phyloP scores from a whole-genome alignment of 2,329 filamentous ascomycete species.

The Stemphylium vesicarium region DNA sequence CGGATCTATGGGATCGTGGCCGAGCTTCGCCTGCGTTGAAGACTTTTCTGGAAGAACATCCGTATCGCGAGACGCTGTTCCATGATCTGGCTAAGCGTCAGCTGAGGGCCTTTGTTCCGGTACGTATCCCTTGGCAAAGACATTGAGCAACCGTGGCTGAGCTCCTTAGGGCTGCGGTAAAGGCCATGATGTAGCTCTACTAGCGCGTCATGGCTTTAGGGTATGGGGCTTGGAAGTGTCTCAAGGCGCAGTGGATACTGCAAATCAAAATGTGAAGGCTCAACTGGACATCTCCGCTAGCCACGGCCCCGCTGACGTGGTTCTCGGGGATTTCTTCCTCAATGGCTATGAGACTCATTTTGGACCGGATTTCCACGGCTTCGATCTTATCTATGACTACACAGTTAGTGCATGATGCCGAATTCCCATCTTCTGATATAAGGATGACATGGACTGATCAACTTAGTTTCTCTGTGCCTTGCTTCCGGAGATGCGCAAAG shows the following conservation, averaged over 20 bases:
- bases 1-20: constrained; percentile 62
- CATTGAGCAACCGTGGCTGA: background rate
- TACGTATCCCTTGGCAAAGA: background rate
- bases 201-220: constrained; percentile 76
- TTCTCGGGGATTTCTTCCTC: constrained; percentile 69
- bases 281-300: constrained; percentile 13
- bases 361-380: constrained; percentile 21
- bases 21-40: constrained; percentile 60
- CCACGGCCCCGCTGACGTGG: constrained; percentile 57
- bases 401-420: constrained; percentile 51
- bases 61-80: constrained; percentile 35
- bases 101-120: constrained; percentile 72
- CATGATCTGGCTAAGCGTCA: constrained; percentile 29
- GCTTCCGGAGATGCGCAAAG: constrained; percentile 58
- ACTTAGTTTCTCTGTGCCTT: constrained; percentile 65
- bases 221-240: constrained; percentile 74
- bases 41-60: constrained; percentile 16
- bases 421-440: background rate
- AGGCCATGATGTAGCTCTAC: constrained; percentile 78
- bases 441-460: background rate
- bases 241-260: constrained; percentile 47
- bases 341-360: constrained; percentile 58
- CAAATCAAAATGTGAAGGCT: constrained; percentile 17
- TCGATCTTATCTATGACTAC: constrained; percentile 69
- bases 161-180: constrained; percentile 67